Evolutionary conservation across 1,139 yeast species (phyloP).

Genomic region (Ogataea hybrid): DNA sequence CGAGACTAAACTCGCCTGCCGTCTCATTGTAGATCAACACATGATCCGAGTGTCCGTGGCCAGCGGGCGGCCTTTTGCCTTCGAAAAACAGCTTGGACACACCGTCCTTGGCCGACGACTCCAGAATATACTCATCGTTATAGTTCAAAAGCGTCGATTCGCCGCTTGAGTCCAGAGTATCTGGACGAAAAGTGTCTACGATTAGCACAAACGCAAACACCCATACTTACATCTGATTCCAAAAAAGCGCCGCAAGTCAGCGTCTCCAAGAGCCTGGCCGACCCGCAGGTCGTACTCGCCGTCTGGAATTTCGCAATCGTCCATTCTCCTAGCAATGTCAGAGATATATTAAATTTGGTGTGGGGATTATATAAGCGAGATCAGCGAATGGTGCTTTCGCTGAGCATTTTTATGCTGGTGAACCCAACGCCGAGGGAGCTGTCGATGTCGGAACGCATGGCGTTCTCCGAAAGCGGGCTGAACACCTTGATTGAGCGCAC

Average conservation of each 20-base stretch:
- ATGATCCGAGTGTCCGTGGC: slow-evolving; percentile 19
- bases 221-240: slow-evolving; percentile 30
- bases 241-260: slow-evolving; percentile 23
- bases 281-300: slow-evolving; percentile 35
- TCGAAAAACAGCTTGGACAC: slow-evolving; percentile 25
- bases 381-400: slow-evolving; percentile 32
- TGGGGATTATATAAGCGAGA: slow-evolving; percentile 4
- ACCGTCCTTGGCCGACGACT: slow-evolving; percentile 12
- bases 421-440: slow-evolving; percentile 28
- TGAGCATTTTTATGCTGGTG: slow-evolving; percentile 30
- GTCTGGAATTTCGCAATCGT: slow-evolving; percentile 25
- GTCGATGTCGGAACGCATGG: slow-evolving; percentile 19
- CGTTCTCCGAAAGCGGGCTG: slow-evolving; percentile 36
- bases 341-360: slow-evolving; percentile 1
- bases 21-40: slow-evolving; percentile 27
- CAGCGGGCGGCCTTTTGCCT: slow-evolving; percentile 22
- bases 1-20: slow-evolving; percentile 25
- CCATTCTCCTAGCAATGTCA: slow-evolving; percentile 4
- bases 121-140: slow-evolving; percentile 22
- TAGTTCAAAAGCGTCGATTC: slow-evolving; percentile 24
- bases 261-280: slow-evolving; percentile 24
- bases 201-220: slow-evolving; percentile 4
- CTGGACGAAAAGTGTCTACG: slow-evolving; percentile 31
- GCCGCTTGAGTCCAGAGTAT: slow-evolving; percentile 27
- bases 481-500: slow-evolving; percentile 67